Base-by-base conservation (phyloP, 1,139 yeast species). In the Nakaseomyces sp. region DNA sequence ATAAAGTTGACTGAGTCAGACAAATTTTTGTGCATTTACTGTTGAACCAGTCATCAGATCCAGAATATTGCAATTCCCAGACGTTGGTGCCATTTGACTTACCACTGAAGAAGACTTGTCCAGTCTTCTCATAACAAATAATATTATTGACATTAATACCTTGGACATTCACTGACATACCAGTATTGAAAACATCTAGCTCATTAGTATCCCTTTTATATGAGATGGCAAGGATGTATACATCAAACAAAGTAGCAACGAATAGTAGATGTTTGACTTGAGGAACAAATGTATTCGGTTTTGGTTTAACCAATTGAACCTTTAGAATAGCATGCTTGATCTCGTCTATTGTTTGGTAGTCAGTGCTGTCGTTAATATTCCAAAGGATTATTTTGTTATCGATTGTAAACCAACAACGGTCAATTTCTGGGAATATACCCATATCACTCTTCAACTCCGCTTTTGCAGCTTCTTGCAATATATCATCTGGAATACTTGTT, bases 61-160 rank as follows among this genome's bases (percentile, higher is more conserved):
- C 83, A n/a, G 89, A 76, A 60, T 93, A 93, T 48, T 78, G 81
- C 46, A 91, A 70, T 58, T 87, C 88, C 95, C 96, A 91, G 41
- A 93, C 72, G 54, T 89, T 80, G 38, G 75, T 68, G 2, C 91
- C 94, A 53, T 85, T 88, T 16, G 81, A 72, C 49, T 75, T 71
- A 10, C 95, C 95, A 16, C 84, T 73, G 61, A 93, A 86, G 60
- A 84, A 87, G 6, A 93, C 77, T 45, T 93, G 89, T 41, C 88
- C 84, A 0, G 91, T 79, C 37, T 68, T 66, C 22, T 77, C 77
- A 56, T 79, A 77, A 2, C 75, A 71, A 1, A 73, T 70, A 43
- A 89, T 76, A 44, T 76, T 74, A 54, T 77, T 76, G 6, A 84
- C 87, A 39, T 79, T 77, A 40, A 88, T 67, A 0, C 97, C 96